Evolutionary conservation across 495 filamentous ascomycete species (phyloP).

Genomic region (Letharia lupina): DNA sequence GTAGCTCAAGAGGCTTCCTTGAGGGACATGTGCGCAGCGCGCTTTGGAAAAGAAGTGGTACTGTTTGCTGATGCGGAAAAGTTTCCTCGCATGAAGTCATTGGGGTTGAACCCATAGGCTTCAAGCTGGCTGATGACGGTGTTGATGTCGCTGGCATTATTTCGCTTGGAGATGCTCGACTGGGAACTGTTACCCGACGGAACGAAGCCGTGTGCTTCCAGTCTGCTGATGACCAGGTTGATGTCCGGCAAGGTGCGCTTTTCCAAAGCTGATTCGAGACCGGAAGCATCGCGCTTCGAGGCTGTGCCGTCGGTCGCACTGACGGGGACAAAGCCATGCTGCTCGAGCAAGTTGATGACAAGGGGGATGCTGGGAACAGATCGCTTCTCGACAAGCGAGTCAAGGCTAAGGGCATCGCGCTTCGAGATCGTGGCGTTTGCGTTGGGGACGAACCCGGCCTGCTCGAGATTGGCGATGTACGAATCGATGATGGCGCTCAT

Average conservation of each 20-base stretch:
- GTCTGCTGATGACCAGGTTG: not conserved
- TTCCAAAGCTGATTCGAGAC: not conserved
- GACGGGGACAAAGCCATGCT: not conserved
- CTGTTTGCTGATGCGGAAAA: not conserved
- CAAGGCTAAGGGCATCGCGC: not conserved
- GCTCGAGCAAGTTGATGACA: not conserved
- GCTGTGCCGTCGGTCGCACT: not conserved
- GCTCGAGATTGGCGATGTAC: not conserved
- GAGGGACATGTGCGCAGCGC: not conserved
- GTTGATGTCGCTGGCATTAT: not conserved
- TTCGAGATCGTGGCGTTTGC: not conserved
- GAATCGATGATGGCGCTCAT: constrained; percentile 3
- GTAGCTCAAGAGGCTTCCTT: not conserved
- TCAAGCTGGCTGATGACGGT: not conserved
- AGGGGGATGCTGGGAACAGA: not conserved
- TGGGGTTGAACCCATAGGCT: not conserved
- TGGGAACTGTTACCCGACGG: not conserved
- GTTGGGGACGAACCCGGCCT: not conserved
- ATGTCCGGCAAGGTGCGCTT: not conserved
- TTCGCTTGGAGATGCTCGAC: not conserved
- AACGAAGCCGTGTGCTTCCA: not conserved
- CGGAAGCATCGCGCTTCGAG: not conserved
- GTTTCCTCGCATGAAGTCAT: not conserved
- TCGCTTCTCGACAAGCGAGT: not conserved
- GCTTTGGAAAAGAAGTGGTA: not conserved